phyloP scores from a whole-genome alignment of 2,329 filamentous ascomycete species.

The Penicillium sp. region DNA sequence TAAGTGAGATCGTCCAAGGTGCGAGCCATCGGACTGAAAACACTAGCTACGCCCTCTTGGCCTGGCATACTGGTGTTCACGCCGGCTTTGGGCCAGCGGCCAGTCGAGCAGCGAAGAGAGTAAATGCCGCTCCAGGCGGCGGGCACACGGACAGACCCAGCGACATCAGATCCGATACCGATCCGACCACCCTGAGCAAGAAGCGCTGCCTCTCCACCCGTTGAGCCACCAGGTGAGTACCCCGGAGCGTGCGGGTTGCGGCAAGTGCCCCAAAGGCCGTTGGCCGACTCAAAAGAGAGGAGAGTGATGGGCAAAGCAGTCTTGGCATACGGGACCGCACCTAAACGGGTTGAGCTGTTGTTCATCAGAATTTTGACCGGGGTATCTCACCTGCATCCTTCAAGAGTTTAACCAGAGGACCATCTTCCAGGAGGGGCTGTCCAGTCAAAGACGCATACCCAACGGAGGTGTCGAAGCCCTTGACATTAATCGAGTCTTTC shows the following conservation, averaged over 20 bases:
- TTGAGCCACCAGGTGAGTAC: conserved; percentile 87
- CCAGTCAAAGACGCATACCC: conserved; percentile 75
- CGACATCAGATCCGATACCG: conserved; percentile 87
- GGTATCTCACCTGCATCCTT: conserved; percentile 69
- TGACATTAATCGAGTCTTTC: conserved; percentile 77
- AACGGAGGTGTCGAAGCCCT: conserved; percentile 79
- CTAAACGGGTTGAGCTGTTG: conserved; percentile 29
- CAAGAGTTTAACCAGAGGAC: conserved; percentile 71
- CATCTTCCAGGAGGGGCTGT: conserved; percentile 68
- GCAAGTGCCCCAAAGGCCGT: conserved; percentile 77
- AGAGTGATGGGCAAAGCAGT: conserved; percentile 87
- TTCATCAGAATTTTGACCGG: background rate
- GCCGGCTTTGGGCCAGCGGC: conserved; percentile 84
- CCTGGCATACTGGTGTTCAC: conserved; percentile 87
- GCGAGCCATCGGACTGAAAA: conserved; percentile 90
- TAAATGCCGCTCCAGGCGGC: conserved; percentile 92
- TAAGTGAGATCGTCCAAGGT: conserved; percentile 81
- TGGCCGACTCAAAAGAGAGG: conserved; percentile 80
- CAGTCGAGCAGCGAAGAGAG: conserved; percentile 81
- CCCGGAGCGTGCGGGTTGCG: conserved; percentile 81
- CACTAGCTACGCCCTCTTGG: conserved; percentile 84
- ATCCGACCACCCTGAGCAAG: conserved; percentile 81
- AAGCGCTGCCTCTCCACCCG: conserved; percentile 79
- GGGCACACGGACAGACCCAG: conserved; percentile 81
- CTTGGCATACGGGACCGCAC: conserved; percentile 89